These are phyloP conservation scores for Centella asiatica DNA, from an alignment of 129 eudicot genomes.

Conservation along the genomic window DNA sequence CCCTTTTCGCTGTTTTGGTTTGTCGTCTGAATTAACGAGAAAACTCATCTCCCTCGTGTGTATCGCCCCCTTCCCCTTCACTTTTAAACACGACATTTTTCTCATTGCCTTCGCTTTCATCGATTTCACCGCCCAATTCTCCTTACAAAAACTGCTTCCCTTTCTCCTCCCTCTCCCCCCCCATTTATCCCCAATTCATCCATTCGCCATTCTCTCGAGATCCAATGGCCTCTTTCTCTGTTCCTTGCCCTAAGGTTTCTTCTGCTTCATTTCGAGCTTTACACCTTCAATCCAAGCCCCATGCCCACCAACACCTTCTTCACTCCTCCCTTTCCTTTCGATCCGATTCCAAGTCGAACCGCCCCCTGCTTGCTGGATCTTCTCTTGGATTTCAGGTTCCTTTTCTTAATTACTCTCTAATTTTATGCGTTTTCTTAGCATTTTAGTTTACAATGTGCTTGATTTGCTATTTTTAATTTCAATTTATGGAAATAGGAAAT, in stretches of 20 bases:
- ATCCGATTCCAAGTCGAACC: slow-evolving; percentile 29
- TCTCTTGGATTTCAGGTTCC: slow-evolving; percentile 32
- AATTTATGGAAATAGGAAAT: not conserved
- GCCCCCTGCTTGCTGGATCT: slow-evolving; percentile 30
- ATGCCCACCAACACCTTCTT: slow-evolving; percentile 14
- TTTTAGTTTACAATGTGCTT: too few species aligned
- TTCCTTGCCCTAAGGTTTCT: slow-evolving; percentile 55
- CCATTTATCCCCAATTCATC: slow-evolving; percentile 9
- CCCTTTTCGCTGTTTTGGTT: too few species aligned
- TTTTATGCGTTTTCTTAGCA: not conserved
- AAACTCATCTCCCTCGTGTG: not conserved
- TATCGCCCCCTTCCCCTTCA: slow-evolving; percentile 8
- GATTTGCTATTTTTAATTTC: not conserved
- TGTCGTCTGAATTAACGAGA: not conserved
- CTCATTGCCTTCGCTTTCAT: slow-evolving; percentile 17
- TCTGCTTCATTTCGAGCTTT: slow-evolving; percentile 24
- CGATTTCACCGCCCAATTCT: slow-evolving; percentile 26
- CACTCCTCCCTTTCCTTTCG: slow-evolving; percentile 16
- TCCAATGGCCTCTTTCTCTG: slow-evolving; percentile 57
- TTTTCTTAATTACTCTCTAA: not conserved
- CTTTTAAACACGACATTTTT: not conserved
- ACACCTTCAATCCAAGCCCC: slow-evolving; percentile 19
- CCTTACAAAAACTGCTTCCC: slow-evolving; percentile 15
- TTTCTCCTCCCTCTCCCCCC: not conserved
- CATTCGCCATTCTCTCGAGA: not conserved